phyloP scores from a whole-genome alignment of 306 rosid species.

The Cicer arietinum region DNA sequence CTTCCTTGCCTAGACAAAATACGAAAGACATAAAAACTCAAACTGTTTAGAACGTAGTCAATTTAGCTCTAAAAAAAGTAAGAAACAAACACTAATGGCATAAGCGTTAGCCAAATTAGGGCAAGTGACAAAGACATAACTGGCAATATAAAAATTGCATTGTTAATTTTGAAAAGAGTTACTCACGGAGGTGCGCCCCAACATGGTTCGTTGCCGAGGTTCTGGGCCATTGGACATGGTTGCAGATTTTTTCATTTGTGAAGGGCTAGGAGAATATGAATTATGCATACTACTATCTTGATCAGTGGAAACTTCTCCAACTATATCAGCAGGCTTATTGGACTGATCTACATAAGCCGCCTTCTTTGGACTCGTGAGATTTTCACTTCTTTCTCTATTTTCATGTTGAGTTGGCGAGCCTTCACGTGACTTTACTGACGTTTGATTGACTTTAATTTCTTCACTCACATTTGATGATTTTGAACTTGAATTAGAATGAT shows the following conservation, averaged over 20 bases:
- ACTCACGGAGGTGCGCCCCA: slow-evolving; percentile 89
- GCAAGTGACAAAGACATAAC: slow-evolving; percentile 35
- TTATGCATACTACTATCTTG: slow-evolving; percentile 40
- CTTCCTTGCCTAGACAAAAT: slow-evolving; percentile 79
- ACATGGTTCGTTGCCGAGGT: slow-evolving; percentile 51
- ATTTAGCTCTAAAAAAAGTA: slow-evolving; percentile 29
- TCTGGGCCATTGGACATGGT: slow-evolving; percentile 57
- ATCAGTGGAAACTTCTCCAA: slow-evolving; percentile 46
- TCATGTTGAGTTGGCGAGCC: slow-evolving; percentile 45
- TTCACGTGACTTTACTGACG: slow-evolving; percentile 49
- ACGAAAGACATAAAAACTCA: slow-evolving; percentile 24
- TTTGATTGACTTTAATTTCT: slow-evolving; percentile 46
- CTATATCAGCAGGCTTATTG: slow-evolving; percentile 46
- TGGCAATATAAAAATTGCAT: slow-evolving; percentile 24
- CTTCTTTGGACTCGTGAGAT: slow-evolving; percentile 41
- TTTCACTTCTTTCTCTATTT: slow-evolving; percentile 47
- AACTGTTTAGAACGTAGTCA: slow-evolving; percentile 26
- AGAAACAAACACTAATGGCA: slow-evolving; percentile 21
- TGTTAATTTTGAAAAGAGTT: slow-evolving; percentile 37
- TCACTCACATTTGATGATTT: slow-evolving; percentile 51
- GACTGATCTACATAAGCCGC: slow-evolving; percentile 42
- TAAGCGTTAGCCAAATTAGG: slow-evolving; percentile 30
- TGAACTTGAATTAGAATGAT: slow-evolving; percentile 52
- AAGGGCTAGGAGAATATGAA: slow-evolving; percentile 47
- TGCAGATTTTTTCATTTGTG: slow-evolving; percentile 57